Conservation (phyloP, 768 basidiomycete genomes). For the Phlegmacium glaucopus region DNA sequence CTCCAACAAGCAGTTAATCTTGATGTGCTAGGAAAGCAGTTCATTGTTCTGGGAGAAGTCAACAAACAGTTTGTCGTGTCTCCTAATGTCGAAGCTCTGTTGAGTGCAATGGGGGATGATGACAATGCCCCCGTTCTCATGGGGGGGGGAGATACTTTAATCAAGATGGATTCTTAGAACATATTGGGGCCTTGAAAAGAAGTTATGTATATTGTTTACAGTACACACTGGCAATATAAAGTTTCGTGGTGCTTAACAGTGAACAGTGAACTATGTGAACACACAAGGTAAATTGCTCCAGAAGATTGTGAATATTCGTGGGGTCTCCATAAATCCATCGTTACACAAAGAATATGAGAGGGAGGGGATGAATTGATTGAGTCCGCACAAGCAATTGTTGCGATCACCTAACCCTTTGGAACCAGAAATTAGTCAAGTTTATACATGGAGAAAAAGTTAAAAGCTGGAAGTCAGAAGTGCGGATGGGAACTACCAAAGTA, state of each 20-base stretch:
- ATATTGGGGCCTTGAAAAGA: constrained; percentile 33
- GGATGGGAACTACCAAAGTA: constrained; percentile 42
- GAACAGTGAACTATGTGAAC: too few relatives aligned
- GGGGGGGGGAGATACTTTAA: constrained; percentile 44
- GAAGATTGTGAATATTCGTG: too few relatives aligned
- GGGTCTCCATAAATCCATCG: too few relatives aligned
- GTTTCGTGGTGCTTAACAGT: too few relatives aligned
- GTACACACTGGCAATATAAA: not conserved
- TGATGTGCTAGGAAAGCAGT: constrained; percentile 52
- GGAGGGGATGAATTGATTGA: too few relatives aligned
- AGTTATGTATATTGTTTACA: constrained; percentile 24
- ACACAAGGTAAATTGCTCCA: too few relatives aligned
- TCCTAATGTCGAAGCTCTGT: constrained; percentile 75
- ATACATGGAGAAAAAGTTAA: not conserved
- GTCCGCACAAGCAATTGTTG: too few relatives aligned
- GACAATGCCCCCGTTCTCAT: constrained; percentile 32
- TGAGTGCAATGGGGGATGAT: constrained; percentile 59
- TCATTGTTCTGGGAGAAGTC: constrained; percentile 81
- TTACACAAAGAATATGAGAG: not conserved
- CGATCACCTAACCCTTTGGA: not conserved
- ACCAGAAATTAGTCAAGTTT: not conserved
- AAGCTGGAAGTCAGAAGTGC: constrained; percentile 35
- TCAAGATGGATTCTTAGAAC: constrained; percentile 46
- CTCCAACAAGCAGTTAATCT: constrained; percentile 83
- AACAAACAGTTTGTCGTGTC: constrained; percentile 82